A percentile compares a stretch with the other conserved stretches of the same genome.
Conservation (phyloP, 2,329 filamentous ascomycete species). For the Macrophomina pseudophaseolina region DNA sequence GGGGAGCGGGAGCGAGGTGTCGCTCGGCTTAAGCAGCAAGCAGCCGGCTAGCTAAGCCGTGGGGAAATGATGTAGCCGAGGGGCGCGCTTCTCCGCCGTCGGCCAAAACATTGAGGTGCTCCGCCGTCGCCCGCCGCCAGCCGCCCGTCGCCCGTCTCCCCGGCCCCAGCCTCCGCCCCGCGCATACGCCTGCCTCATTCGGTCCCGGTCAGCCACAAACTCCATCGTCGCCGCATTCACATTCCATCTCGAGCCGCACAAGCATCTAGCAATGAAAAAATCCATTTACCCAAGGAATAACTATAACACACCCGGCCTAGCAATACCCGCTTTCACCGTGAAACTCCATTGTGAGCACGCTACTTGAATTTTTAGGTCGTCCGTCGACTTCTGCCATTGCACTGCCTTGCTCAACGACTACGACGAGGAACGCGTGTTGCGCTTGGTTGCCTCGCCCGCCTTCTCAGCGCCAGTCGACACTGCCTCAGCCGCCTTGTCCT, state of each 20-base stretch:
- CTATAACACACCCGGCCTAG: conserved; percentile 13
- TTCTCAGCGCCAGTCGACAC: conserved; percentile 69
- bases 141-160: too few relatives aligned
- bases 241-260: not conserved
- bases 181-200: not conserved
- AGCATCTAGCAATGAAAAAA: not conserved
- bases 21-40: conserved; percentile 22
- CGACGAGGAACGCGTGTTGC: conserved; percentile 54
- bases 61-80: conserved; percentile 20
- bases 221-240: not conserved
- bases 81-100: conserved; percentile 7
- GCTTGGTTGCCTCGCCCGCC: conserved; percentile 71
- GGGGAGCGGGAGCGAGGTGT: not conserved
- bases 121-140: not conserved
- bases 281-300: conserved; percentile 20
- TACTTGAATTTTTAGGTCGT: conserved; percentile 15
- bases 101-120: not conserved
- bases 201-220: not conserved
- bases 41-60: conserved; percentile 23
- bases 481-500: conserved; percentile 73
- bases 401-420: conserved; percentile 31
- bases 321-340: conserved; percentile 2
- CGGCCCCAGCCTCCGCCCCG: not conserved
- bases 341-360: conserved; percentile 21
- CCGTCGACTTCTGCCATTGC: conserved; percentile 3